Conservation (phyloP, 2,329 filamentous ascomycete genomes). For the Talaromyces sp. region DNA sequence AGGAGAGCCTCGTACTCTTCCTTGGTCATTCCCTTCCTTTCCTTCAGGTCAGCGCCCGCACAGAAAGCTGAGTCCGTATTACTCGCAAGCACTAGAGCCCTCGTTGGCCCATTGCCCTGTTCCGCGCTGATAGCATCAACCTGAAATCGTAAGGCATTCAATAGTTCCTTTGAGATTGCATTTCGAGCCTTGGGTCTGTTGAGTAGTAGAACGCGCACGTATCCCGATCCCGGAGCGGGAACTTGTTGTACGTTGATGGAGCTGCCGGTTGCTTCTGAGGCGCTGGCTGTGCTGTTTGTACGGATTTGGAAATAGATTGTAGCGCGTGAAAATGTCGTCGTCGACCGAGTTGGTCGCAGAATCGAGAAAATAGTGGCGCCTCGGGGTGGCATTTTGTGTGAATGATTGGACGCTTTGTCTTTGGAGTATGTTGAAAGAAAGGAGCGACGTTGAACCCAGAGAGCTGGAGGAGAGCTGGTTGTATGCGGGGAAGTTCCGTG, state of each 20-base stretch:
- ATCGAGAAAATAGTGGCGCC: conserved; percentile 12
- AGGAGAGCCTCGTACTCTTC: conserved; percentile 63
- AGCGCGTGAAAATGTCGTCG: not conserved
- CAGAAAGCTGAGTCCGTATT: conserved; percentile 87
- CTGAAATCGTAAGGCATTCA: conserved; percentile 68
- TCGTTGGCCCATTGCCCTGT: conserved; percentile 58
- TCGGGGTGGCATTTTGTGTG: conserved; percentile 31
- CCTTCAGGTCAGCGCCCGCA: conserved; percentile 91
- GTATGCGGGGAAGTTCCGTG: conserved; percentile 1
- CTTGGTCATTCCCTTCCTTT: conserved; percentile 70
- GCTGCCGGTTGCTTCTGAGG: conserved; percentile 31
- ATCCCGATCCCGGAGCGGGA: conserved; percentile 73
- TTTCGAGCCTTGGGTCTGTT: conserved; percentile 84
- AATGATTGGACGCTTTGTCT: not conserved
- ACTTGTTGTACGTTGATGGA: conserved; percentile 68
- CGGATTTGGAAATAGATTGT: conserved; percentile 19
- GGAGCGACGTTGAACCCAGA: not conserved
- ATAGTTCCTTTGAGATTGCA: conserved; percentile 77
- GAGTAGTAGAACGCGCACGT: conserved; percentile 82
- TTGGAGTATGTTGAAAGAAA: not conserved
- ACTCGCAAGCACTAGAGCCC: conserved; percentile 79
- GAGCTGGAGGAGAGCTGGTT: not conserved
- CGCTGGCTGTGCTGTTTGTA: conserved; percentile 30
- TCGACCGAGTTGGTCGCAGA: conserved; percentile 6
- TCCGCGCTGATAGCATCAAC: conserved; percentile 67